Evolutionary conservation across 495 filamentous ascomycete genomes (phyloP).

Genomic region (Lophiotrema nucula): DNA sequence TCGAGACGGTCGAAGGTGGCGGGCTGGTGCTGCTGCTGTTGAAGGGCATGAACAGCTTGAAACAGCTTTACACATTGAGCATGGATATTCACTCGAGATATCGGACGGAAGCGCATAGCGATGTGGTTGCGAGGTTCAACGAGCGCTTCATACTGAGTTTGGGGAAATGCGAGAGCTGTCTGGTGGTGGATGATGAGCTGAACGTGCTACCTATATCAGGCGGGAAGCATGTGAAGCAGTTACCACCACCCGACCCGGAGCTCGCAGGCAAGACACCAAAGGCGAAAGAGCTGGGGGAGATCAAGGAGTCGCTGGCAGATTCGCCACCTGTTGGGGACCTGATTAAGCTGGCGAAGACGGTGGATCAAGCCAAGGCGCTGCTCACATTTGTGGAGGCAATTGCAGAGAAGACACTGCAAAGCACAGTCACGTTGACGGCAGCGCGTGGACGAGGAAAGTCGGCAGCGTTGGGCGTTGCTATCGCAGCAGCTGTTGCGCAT

Average conservation of each 20-base stretch:
- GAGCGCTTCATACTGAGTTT: constrained; percentile 95
- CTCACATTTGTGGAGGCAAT: constrained; percentile 96
- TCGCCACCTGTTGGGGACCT: constrained; percentile 82
- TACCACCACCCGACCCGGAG: constrained; percentile 67
- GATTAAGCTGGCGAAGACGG: constrained; percentile 78
- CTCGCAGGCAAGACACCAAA: constrained; percentile 63
- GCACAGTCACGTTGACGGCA: constrained; percentile 90
- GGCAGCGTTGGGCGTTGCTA: constrained; percentile 87
- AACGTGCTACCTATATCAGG: constrained; percentile 98
- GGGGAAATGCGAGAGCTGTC: constrained; percentile 87
- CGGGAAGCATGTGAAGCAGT: constrained; percentile 82
- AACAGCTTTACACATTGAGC: constrained; percentile 93
- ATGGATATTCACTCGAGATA: constrained; percentile 99
- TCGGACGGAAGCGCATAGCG: constrained; percentile 92
- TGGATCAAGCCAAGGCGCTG: constrained; percentile 93
- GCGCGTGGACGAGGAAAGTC: constrained; percentile 97
- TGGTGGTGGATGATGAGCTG: constrained; percentile 96
- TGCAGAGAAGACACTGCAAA: constrained; percentile 89
- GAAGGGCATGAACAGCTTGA: constrained; percentile 95
- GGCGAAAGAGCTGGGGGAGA: constrained; percentile 75
- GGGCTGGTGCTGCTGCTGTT: constrained; percentile 86
- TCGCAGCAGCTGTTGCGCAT: constrained; percentile 90
- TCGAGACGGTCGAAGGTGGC: constrained; percentile 97
- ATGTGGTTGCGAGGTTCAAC: constrained; percentile 95
- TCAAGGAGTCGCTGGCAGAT: constrained; percentile 84